Base-by-base conservation (phyloP, 192 early-diverging fungal genomes). In the Podila epicladia region DNA sequence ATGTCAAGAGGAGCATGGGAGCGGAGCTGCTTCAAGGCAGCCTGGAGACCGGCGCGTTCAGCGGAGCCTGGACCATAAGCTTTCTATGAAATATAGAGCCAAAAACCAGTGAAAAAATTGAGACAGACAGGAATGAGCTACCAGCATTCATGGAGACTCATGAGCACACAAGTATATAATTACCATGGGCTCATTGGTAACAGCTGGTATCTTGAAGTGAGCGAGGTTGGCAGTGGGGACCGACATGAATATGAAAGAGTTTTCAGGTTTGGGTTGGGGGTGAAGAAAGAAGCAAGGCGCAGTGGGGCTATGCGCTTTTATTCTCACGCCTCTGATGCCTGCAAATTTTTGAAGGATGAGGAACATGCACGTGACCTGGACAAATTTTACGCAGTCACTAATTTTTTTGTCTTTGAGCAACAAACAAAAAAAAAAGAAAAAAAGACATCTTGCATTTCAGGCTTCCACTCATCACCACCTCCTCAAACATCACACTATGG, bases 151-250 rank as follows among this genome's bases (percentile, higher is more conserved):
- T 45, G 41, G 41, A 45, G 2, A 45, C 41, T 45, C 41, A 45
- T 45, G 41, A 45, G 17, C 41, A 15, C 41, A 17, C 41, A 45
- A 45, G 41, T 45, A 2, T 17, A 60, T 33, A 29, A 75, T 62
- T 83, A 91, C 90, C 88, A 94, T 95, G 33, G 94, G 93, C 90
- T 98, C 97, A 84, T 98, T 98, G 45, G 85, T 73, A 62, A 96
- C 91, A 59, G 88, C 85, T 13, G 97, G 97, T 67, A 98, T 84
- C 77, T 84, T 88, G 89, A 96, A 95, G 63, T 84, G 84, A 45
- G 93, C 95, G 79, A 96, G 92, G 41, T 90, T 87, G 65, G 88
- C 84, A 69, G 85, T 84, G 64, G 80, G 80, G 65, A 83, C 74
- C 50, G 84, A 84, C 82, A 87, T 85, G 57, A 38, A 62, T 38